Evolutionary conservation across 2,329 filamentous ascomycete genomes (phyloP).

Genomic region (Rosellinia necatrix): DNA sequence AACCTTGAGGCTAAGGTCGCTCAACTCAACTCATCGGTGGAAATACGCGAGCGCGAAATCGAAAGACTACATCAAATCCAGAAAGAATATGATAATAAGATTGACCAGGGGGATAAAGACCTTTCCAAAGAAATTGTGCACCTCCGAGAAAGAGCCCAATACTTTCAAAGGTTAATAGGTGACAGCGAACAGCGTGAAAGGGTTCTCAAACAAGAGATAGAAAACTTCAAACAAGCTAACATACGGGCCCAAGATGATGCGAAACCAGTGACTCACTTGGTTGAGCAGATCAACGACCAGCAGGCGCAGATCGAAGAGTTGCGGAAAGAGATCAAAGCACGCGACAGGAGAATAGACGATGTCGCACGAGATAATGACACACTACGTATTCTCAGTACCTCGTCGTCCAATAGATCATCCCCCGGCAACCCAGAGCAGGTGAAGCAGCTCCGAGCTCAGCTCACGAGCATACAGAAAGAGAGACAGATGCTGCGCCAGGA

Average conservation of each 20-base stretch:
- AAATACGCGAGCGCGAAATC: conserved; percentile 24
- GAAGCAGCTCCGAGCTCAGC: conserved; percentile 1
- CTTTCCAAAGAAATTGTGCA: conserved; percentile 3
- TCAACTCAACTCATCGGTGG: conserved; percentile 19
- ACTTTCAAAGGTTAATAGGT: neutral
- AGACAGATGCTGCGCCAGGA: conserved; percentile 21
- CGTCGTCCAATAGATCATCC: neutral
- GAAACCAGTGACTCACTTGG: conserved; percentile 1
- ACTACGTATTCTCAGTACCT: conserved; percentile 9
- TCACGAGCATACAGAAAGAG: conserved; percentile 1
- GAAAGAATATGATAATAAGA: conserved; percentile 25
- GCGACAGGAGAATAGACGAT: conserved; percentile 12
- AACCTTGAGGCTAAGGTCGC: conserved; percentile 13
- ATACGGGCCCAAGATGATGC: neutral
- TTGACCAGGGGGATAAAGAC: conserved; percentile 3
- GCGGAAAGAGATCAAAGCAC: conserved; percentile 4
- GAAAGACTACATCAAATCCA: conserved; percentile 23
- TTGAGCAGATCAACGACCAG: conserved; percentile 6
- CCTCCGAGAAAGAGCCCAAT: conserved; percentile 8
- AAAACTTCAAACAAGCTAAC: conserved; percentile 26
- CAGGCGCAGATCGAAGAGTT: conserved; percentile 2
- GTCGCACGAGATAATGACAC: conserved; percentile 19
- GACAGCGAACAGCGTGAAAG: conserved; percentile 12
- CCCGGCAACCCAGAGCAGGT: conserved; percentile 7
- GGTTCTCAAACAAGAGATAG: conserved; percentile 15